Evolutionary conservation across 192 early-diverging fungal genomes (phyloP).

Genomic region (Entophlyctis luteolus): DNA sequence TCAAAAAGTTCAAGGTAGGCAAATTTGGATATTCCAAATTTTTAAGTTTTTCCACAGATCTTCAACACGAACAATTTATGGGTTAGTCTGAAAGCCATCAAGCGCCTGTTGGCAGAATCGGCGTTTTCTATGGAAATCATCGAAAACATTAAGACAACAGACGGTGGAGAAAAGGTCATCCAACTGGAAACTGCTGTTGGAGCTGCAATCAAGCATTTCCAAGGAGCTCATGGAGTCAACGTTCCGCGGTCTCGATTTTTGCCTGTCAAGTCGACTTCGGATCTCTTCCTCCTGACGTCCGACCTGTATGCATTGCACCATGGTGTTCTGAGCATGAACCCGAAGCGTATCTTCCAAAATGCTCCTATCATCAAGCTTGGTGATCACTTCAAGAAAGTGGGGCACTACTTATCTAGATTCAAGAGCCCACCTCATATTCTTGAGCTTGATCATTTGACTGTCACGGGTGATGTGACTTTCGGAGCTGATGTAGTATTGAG

Average conservation of each 20-base stretch:
- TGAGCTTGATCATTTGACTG: slow-evolving; percentile 95
- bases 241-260: slow-evolving; percentile 97
- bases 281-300: slow-evolving; percentile 93
- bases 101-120: slow-evolving; percentile 73
- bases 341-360: slow-evolving; percentile 87
- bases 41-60: too few relatives aligned
- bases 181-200: slow-evolving; percentile 99
- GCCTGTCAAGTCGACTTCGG: slow-evolving; percentile 97
- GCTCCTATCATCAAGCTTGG: slow-evolving; percentile 96
- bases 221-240: slow-evolving; percentile 92
- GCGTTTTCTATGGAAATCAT: slow-evolving; percentile 90
- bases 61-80: slow-evolving; percentile 86
- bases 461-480: slow-evolving; percentile 97
- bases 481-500: slow-evolving; percentile 81
- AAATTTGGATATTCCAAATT: too few relatives aligned
- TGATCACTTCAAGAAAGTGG: slow-evolving; percentile 96
- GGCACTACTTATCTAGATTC: slow-evolving; percentile 85
- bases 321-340: slow-evolving; percentile 87
- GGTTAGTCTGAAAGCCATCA: slow-evolving; percentile 47
- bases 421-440: slow-evolving; percentile 91
- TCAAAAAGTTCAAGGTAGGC: slow-evolving; percentile 99
- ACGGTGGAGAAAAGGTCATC: slow-evolving; percentile 90
- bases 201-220: slow-evolving; percentile 97
- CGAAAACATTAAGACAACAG: slow-evolving; percentile 92
- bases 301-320: slow-evolving; percentile 91